Evolutionary conservation across 805 yeast species (phyloP).

Genomic region (Wickerhamomyces bovis): DNA sequence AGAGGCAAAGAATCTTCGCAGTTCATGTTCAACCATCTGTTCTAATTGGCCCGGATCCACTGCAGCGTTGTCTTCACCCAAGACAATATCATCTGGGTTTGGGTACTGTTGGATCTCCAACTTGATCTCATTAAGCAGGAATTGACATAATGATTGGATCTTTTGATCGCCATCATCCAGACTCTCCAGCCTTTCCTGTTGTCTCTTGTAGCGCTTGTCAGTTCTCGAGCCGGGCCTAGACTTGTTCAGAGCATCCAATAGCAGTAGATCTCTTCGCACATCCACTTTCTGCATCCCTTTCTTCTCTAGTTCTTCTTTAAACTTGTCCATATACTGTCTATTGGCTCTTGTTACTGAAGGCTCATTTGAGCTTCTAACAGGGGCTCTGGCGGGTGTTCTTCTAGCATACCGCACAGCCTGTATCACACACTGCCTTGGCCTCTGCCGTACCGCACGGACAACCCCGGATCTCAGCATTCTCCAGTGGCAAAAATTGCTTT

Average conservation of each 20-base stretch:
- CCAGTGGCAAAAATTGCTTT: no score
- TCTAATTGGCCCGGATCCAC: constrained; percentile 7
- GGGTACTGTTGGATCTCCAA: constrained; percentile 12
- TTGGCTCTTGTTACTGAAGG: neutral
- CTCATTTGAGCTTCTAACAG: neutral
- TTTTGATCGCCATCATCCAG: constrained; percentile 7
- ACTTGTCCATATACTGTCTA: neutral
- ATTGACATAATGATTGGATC: constrained; percentile 8
- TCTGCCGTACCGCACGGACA: neutral
- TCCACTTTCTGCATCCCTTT: constrained; percentile 7
- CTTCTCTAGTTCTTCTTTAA: neutral
- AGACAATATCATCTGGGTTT: constrained; percentile 7
- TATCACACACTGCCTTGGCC: neutral
- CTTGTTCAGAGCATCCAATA: constrained; percentile 16
- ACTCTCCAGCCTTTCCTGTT: constrained; percentile 5
- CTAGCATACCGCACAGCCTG: neutral
- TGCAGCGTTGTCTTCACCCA: neutral
- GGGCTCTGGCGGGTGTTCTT: neutral
- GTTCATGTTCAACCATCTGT: constrained; percentile 14
- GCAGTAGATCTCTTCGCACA: constrained; percentile 8
- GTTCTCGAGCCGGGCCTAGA: constrained; percentile 18
- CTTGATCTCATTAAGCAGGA: constrained; percentile 13
- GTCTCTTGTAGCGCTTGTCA: constrained; percentile 15
- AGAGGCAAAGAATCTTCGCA: constrained; percentile 6
- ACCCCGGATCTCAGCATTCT: neutral